These are phyloP conservation scores for Ramaria rubella DNA, from an alignment of 768 basidiomycete species.

Conservation along the genomic window DNA sequence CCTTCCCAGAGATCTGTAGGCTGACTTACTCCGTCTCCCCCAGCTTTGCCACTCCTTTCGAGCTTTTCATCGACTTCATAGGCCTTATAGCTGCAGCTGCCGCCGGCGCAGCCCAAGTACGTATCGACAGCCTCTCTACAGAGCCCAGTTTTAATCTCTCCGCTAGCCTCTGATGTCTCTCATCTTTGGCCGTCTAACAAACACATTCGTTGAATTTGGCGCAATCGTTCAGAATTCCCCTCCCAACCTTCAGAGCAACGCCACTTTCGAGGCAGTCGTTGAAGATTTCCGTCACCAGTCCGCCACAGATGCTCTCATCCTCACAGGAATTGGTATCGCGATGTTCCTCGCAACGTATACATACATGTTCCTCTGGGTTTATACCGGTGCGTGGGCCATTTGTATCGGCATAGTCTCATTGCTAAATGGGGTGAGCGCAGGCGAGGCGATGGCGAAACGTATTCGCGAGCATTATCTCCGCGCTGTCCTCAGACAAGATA, in stretches of 20 bases:
- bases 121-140: neutral
- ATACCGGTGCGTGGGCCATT: conserved; percentile 43
- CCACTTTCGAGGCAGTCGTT: conserved; percentile 29
- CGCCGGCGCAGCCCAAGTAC: conserved; percentile 80
- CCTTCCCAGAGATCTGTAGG: too few species aligned
- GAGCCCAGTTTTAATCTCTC: neutral
- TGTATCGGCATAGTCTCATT: conserved; percentile 15
- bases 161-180: conserved; percentile 69
- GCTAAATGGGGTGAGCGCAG: conserved; percentile 20
- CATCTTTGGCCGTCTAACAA: conserved; percentile 77
- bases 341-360: conserved; percentile 68
- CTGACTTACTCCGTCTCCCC: too few species aligned
- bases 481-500: conserved; percentile 78
- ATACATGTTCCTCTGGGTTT: conserved; percentile 66
- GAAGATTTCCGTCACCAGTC: conserved; percentile 47
- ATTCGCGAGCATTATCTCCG: conserved; percentile 78
- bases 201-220: conserved; percentile 62
- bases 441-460: conserved; percentile 76
- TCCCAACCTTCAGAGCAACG: conserved; percentile 20
- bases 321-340: conserved; percentile 67
- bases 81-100: conserved; percentile 66
- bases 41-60: conserved; percentile 69
- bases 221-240: conserved; percentile 19
- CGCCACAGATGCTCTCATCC: conserved; percentile 51
- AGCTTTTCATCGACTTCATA: conserved; percentile 61